Evolutionary conservation across 2,329 filamentous ascomycete genomes (phyloP).

Genomic region (Fusarium musae): DNA sequence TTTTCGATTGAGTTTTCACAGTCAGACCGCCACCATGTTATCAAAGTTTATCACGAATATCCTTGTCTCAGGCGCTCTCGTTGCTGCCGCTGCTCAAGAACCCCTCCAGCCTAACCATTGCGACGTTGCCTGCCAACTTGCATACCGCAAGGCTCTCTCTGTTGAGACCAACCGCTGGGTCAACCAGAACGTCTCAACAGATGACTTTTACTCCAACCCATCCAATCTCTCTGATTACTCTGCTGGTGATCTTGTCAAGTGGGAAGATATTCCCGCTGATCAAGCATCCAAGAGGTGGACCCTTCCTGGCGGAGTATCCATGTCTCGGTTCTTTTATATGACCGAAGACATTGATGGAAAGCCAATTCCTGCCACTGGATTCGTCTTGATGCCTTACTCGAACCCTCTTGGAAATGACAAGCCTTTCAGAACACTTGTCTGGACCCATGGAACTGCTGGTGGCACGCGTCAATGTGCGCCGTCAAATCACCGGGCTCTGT

Average conservation of each 20-base stretch:
- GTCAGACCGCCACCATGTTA: not conserved
- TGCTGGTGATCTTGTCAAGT: conserved; percentile 14
- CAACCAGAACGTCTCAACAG: not conserved
- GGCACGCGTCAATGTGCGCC: conserved; percentile 17
- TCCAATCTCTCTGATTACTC: not conserved
- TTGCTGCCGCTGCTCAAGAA: not conserved
- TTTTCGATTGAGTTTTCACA: not conserved
- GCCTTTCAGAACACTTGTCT: conserved; percentile 16
- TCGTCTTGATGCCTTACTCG: conserved; percentile 5
- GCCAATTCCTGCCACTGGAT: conserved; percentile 6
- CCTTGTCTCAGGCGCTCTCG: not conserved
- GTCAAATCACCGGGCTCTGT: not conserved
- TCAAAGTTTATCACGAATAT: not conserved
- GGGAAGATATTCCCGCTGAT: conserved; percentile 5
- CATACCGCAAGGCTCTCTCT: not conserved
- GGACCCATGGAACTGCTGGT: conserved; percentile 23
- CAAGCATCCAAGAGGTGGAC: conserved; percentile 11
- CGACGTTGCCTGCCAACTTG: conserved; percentile 6
- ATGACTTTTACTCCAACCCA: conserved; percentile 14
- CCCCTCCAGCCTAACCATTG: conserved; percentile 10
- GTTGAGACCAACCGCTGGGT: not conserved
- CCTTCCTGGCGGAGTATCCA: not conserved
- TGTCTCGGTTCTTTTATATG: conserved; percentile 21
- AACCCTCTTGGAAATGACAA: conserved; percentile 19
- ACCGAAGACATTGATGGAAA: conserved; percentile 17